Percentiles rank a stretch among this genome's conserved stretches.
Conservation (phyloP, 768 basidiomycete species). For the Sutorius australiensis region DNA sequence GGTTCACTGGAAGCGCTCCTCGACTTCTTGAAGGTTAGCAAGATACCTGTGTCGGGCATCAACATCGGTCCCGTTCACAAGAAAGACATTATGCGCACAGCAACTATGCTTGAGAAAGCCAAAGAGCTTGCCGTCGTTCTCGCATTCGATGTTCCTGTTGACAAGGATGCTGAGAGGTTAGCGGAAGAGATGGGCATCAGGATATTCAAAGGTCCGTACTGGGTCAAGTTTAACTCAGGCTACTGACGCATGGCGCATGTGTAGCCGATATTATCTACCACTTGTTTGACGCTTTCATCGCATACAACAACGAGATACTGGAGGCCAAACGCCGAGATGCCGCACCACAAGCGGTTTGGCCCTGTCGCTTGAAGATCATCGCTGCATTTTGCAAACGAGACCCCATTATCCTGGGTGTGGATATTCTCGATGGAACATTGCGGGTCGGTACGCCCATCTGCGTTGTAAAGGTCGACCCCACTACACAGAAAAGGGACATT, state of each 20-base stretch:
- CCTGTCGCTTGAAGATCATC: conserved; percentile 87
- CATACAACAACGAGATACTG: conserved; percentile 85
- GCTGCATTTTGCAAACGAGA: conserved; percentile 96
- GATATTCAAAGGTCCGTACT: conserved; percentile 81
- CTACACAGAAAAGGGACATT: conserved; percentile 85
- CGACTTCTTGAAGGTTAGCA: conserved; percentile 91
- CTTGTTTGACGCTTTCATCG: conserved; percentile 93
- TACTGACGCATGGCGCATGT: neutral
- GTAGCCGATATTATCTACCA: conserved; percentile 98
- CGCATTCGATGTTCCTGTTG: conserved; percentile 93
- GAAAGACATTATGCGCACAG: conserved; percentile 88
- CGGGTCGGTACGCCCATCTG: conserved; percentile 92
- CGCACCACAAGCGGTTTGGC: conserved; percentile 95
- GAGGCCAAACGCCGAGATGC: conserved; percentile 93
- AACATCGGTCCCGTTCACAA: conserved; percentile 98
- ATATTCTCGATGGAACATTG: conserved; percentile 89
- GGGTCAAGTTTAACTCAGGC: neutral
- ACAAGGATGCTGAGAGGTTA: conserved; percentile 86
- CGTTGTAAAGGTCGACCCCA: conserved; percentile 88
- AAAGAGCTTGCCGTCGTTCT: conserved; percentile 94
- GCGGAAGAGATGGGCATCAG: conserved; percentile 94
- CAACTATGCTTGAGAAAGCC: conserved; percentile 93
- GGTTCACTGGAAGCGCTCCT: conserved; percentile 95
- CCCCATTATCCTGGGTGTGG: conserved; percentile 95
- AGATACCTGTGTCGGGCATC: conserved; percentile 96